Evolutionary conservation across 164 flowering plant genomes (phyloP), one percentile per base, ranked within the genome.

Genomic region (Stephania yunnanensis): DNA sequence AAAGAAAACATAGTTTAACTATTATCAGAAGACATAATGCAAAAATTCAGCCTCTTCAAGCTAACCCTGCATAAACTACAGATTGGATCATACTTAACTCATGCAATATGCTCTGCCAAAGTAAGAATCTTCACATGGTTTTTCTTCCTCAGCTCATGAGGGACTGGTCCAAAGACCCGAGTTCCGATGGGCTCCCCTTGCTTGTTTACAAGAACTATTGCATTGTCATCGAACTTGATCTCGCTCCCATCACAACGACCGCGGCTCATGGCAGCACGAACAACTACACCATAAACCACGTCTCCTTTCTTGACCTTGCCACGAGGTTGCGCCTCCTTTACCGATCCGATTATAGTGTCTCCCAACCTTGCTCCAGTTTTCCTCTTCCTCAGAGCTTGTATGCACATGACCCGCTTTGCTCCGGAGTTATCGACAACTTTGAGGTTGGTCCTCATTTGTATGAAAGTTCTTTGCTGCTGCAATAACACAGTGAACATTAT

Each of bases 371-470:
- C 96, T 46, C 93, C 97, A 36, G 42, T 36, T 85, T 89, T 91
- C 87, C 83, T 89, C 29, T 92, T 90, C 80, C 85, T 90, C 71
- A 90, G 63, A 29, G 93, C 88, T 83, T 92, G 93, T 72, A 95
- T 93, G 87, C 99, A 95, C 90, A 82, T 87, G 12, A 90, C 90
- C 72, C 77, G 82, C 74, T 89, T 91, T 9, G 98, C 99, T 73
- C 98, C 97, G 0, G 97, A 93, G 78, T 93, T 92, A 80, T 95
- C 99, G 25, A 90, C 98, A 31, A 92, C 94, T 83, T 92, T 92
- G 42, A 95, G 92, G 46, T 89, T 89, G 46, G 98, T 93, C 80
- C 96, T 84, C 99, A 93, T 95, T 74, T 93, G 96, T 76, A 88
- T 88, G 87, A 93, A 95, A 15, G 91, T 93, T 79, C 97, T 89